Evolutionary conservation across 1,139 yeast genomes (phyloP).

Genomic region (Saccharomyces hybrid): DNA sequence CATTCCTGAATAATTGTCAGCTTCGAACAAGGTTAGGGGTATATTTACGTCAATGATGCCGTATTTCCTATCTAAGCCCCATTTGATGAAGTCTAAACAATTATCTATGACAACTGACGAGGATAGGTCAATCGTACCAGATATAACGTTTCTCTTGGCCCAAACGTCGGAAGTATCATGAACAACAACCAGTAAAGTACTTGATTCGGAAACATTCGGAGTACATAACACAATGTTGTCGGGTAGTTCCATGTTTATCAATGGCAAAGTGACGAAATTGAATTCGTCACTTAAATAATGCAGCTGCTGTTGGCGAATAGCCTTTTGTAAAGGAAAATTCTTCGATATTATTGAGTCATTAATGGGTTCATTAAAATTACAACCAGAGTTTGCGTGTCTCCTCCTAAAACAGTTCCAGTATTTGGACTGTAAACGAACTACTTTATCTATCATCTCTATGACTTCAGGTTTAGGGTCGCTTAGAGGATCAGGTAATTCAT

Average conservation of each 20-base stretch:
- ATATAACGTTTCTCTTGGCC: constrained; percentile 76
- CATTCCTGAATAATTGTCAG: constrained; percentile 49
- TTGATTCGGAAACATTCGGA: constrained; percentile 57
- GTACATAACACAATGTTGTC: constrained; percentile 73
- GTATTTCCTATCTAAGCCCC: constrained; percentile 51
- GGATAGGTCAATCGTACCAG: constrained; percentile 69
- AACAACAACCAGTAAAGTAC: constrained; percentile 58
- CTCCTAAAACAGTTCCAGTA: constrained; percentile 76
- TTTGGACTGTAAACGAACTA: constrained; percentile 68
- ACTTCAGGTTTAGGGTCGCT: constrained; percentile 66
- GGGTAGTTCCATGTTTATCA: constrained; percentile 46
- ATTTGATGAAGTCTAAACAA: constrained; percentile 46
- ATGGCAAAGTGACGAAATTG: constrained; percentile 62
- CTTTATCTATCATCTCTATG: constrained; percentile 79
- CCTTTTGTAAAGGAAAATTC: constrained; percentile 51
- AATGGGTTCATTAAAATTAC: constrained; percentile 21
- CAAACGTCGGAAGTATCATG: constrained; percentile 93
- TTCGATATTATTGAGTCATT: constrained; percentile 23
- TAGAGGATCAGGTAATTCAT: constrained; percentile 41
- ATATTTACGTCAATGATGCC: constrained; percentile 82
- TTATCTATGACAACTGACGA: constrained; percentile 64
- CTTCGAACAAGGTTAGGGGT: constrained; percentile 41
- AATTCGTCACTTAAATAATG: constrained; percentile 46
- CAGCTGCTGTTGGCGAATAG: constrained; percentile 66
- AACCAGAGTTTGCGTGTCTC: constrained; percentile 47